Evolutionary conservation across 108 stramenopile genomes (phyloP), one percentile per base, ranked within the genome.

Genomic region (Parietichytrium sp.): DNA sequence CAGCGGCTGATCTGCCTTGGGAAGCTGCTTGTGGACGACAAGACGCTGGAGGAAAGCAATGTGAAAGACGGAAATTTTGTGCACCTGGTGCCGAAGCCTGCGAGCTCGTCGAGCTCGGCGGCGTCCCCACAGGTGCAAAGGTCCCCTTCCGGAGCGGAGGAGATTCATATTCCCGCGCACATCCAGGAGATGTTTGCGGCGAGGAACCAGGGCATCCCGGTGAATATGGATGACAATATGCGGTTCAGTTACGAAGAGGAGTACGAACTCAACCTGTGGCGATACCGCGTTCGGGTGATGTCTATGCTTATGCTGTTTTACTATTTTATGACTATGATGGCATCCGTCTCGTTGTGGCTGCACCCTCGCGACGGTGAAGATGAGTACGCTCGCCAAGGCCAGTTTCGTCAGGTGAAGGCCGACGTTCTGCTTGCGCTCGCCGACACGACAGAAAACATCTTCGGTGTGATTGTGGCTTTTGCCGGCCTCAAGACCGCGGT

Each of bases 271-370:
- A 72, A 42, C 61, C 36, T 72, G 10, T 72, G 61, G 61, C 33
- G 42, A 16, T 72, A 72, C 20, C 61, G 61, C 33, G 61, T 72
- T 10, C 61, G 61, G n/a, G 3, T 72, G 38, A 72, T 72, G 61
- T 36, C 61, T 15, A 72, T 72, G 61, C 61, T 72, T 8, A 72
- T 72, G 61, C 42, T 72, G 20, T 72, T 72, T 72, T 72, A 72
- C 33, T 72, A 72, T 42, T 72, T 72, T 20, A 33, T 72, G 61
- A 72, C 61, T 42, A 45, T 72, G 36, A 72, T 72, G 61, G 33
- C 61, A 33, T 36, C 61, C 6, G 45, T 72, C 20, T 25, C 61
- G 0, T 6, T 72, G 2, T 72, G 6, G 4, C 61, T 72, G 8
- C 61, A 38, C 61, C 61, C 61, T 25, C 38, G 45, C 33, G 61